Evolutionary conservation across 495 filamentous ascomycete species (phyloP), one percentile per base, ranked within the genome.

Genomic region (Aspergillus mulundensis): DNA sequence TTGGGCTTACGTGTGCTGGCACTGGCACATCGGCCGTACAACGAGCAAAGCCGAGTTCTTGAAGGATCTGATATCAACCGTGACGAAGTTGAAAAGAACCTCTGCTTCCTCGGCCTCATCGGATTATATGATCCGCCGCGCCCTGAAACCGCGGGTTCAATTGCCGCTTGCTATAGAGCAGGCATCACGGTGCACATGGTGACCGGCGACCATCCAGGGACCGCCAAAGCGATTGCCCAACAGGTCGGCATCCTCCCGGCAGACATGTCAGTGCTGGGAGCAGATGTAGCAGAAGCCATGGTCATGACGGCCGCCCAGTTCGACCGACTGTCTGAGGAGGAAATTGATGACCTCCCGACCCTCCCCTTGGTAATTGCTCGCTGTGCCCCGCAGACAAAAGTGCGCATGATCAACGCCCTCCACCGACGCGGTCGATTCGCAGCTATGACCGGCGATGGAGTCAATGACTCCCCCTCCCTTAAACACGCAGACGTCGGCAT

Each of bases 391-490:
- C 78, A 83, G 44, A 89, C 86, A 14, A 90, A 90, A 65, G 83
- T 90, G 18, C 83, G 87, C 48, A 89, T 91, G 83, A 86, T 94
- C 24, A 83, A 89, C 48, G 85, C 86, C 4, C 67, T 91, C 50
- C 87, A 89, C 55, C 79, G 86, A 39, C 72, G 85, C 48, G 80
- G 80, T 30, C 65, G 72, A 23, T 86, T 88, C 59, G 86, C 82
- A 11, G 89, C 86, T 32, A 89, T 95, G 80, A 92, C 89, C 14
- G 89, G 90, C 63, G 90, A 94, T 56, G 90, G 90, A 51, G 89
- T 94, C 50, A 95, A 95, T 63, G 90, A 94, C 69, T 85, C 87
- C 3, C 89, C 90, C 0, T 88, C 88, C 2, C 75, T 95, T 16
- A 90, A 89, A 66, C 80, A 83, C 30, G 87, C 90, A 14, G 89